Base-by-base conservation (phyloP, 2,329 filamentous ascomycete species). In the Chaetomiaceae sp. region DNA sequence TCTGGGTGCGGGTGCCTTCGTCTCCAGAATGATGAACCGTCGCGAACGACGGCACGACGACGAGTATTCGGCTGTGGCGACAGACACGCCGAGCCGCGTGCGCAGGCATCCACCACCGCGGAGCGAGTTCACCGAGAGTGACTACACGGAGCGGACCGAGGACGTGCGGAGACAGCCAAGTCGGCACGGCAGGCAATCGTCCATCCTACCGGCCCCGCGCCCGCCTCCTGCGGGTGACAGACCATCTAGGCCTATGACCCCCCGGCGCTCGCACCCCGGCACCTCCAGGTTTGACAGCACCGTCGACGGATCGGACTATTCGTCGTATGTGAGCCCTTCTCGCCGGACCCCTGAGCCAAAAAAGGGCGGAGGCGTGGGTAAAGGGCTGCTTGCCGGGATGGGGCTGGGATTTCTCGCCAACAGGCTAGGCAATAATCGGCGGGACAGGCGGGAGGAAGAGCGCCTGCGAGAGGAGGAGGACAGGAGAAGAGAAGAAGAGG, bases 321-420 rank as follows among this genome's bases (percentile, higher is more conserved):
- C 77, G 0, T 79, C 76, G 0, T 79, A 79, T 51, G 70, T 75
- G 34, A 85, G 77, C 52, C 81, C 79, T 11, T 88, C 83, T 36
- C 72, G 74, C 44, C 75, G 76, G 36, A 70, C 72, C 20, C 59
- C 67, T 11, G 70, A 70, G 7, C 71, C 69, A 11, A 65, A 52
- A 6, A 66, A 72, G 46, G 65, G 54, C 27, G 60, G 57, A 45
- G 68, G 64, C 1, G 64, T 73, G n/a, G 74, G 72, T 18, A 79
- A 83, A 54, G 77, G 77, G 1, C 56, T 80, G 12, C 59, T 83
- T 40, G 81, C 77, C 8, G 72, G 81, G 2, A 65, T 87, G 20
- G 84, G 84, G 2, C 69, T 84, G 27, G 85, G 84, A 8, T 86
- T 83, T 69, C 67, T 89, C 38, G 77, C 78, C 6, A 83, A 77